phyloP scores from a whole-genome alignment of 768 basidiomycete genomes.

The Daedalea quercina region DNA sequence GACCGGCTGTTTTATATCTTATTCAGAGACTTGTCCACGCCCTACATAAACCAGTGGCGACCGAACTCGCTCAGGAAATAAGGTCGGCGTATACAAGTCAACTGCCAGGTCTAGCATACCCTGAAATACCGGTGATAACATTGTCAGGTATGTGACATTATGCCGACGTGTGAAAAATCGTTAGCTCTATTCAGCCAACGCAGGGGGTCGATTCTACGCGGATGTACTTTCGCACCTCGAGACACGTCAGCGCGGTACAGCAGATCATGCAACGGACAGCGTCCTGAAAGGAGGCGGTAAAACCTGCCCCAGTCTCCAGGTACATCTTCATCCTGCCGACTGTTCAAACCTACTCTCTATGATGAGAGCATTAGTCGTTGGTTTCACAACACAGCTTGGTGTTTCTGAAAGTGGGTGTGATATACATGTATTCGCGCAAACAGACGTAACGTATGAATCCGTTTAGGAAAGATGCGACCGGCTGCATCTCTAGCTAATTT shows the following conservation, averaged over 20 bases:
- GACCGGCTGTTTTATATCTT: not conserved
- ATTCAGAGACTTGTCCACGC: constrained; percentile 38
- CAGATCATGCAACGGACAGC: not conserved
- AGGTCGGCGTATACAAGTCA: constrained; percentile 35
- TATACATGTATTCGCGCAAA: not conserved
- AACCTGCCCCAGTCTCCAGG: constrained; percentile 20
- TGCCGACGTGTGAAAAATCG: not conserved
- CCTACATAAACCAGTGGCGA: constrained; percentile 43
- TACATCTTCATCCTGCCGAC: constrained; percentile 53
- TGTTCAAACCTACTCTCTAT: constrained; percentile 42
- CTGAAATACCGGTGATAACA: constrained; percentile 54
- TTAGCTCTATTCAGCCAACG: constrained; percentile 24
- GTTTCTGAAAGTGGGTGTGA: not conserved
- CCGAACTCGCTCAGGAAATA: constrained; percentile 37
- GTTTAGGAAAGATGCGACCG: constrained; percentile 17
- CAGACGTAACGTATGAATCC: not conserved
- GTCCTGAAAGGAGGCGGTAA: constrained; percentile 1
- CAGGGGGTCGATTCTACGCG: constrained; percentile 2
- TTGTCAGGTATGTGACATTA: constrained; percentile 39
- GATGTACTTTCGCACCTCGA: constrained; percentile 5
- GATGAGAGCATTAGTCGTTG: constrained; percentile 49
- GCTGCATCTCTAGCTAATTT: constrained; percentile 51
- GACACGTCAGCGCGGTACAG: no score
- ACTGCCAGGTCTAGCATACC: constrained; percentile 49
- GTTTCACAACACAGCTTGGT: constrained; percentile 36